These are phyloP conservation scores for Coelastrella sp. DNA, from an alignment of 139 green algal species.

Conservation along the genomic window DNA sequence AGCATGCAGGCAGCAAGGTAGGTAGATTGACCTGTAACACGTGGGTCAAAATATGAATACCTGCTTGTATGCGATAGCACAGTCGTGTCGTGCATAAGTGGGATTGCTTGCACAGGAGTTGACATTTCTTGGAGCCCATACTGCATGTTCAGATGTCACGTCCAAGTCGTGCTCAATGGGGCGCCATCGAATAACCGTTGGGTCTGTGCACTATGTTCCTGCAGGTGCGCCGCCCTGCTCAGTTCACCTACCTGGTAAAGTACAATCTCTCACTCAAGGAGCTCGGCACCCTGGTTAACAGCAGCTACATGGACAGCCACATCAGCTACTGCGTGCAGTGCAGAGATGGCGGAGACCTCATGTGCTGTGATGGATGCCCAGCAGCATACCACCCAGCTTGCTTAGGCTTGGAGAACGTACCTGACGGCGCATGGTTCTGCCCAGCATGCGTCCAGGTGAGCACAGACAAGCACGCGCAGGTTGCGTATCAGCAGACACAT, in stretches of 20 bases:
- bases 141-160: no score
- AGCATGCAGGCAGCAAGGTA: conserved; percentile 44
- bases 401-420: conserved; percentile 51
- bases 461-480: no score
- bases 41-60: no score
- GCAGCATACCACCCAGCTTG: conserved; percentile 65
- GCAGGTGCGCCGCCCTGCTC: conserved; percentile 48
- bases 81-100: no score
- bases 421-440: conserved; percentile 5
- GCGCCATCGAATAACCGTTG: background rate
- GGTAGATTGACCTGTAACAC: no score
- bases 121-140: background rate
- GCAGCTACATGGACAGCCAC: conserved; percentile 57
- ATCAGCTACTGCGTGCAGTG: conserved; percentile 56
- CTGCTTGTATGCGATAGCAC: no score
- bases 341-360: conserved; percentile 66
- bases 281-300: conserved; percentile 57
- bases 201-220: background rate
- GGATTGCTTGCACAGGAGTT: background rate
- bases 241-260: conserved; percentile 41
- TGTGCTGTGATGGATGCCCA: conserved; percentile 68
- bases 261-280: conserved; percentile 59
- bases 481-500: no score
- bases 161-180: no score
- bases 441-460: conserved; percentile 33